Base-by-base conservation (phyloP, 2,329 filamentous ascomycete genomes). In the Xylariales sp. region DNA sequence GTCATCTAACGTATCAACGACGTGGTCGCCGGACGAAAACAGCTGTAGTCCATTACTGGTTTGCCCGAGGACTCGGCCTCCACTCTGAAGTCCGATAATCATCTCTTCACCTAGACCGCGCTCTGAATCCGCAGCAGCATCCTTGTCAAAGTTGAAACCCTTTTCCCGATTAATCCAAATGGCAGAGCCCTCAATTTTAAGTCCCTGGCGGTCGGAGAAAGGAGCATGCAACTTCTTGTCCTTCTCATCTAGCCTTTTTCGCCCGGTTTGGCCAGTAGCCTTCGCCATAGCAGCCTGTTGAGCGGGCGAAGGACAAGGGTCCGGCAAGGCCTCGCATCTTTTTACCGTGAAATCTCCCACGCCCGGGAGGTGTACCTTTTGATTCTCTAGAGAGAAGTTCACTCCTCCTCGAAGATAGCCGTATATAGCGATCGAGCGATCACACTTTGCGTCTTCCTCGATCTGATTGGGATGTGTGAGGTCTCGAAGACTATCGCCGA, bases 191-290 rank as follows among this genome's bases (percentile, higher is more conserved):
- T 99, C 96, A 59, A 99, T 95, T 77, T 98, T 90, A 12, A 99
- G 88, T 75, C 96, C 96, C 72, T 94, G 97, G 41, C 97, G 94
- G 80, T 99, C 96, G 32, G 94, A 97, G 95, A 99, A 98, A 41
- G 96, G 97, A 2, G 96, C 97, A 80, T 97, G 97, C 5, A 99
- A 83, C 74, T 97, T 89, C 82, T 97, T 97, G 78, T 99, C 95
- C 81, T 98, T 99, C 78, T 99, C 96, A 39, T 97, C 96, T 14
- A 99, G 82, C 64, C 94, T 87, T 75, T 91, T 89, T 71, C 94
- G 86, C 48, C 90, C 91, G 41, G 90, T 90, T 80, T 97, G 97
- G 3, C 95, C 95, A 0, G 90, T 90, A 1, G 89, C 88, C 78
- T 97, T 97, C 46, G 93, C 93, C 48, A 94, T 83, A 6, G 93